These are phyloP conservation scores for Linaria vulgaris DNA, from an alignment of 257 asterid species.

Conservation along the genomic window DNA sequence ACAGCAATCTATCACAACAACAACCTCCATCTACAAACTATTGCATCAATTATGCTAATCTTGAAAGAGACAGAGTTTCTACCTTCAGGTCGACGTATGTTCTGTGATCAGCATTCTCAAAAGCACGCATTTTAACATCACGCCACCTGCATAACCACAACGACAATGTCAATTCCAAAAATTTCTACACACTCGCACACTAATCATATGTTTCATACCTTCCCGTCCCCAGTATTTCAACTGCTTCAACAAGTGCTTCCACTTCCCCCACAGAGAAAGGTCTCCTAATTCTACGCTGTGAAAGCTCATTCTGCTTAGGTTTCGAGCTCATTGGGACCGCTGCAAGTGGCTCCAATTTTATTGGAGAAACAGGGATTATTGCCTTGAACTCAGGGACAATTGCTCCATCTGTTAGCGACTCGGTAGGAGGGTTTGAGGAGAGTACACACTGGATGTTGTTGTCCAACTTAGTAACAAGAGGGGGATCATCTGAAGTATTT, in stretches of 20 bases:
- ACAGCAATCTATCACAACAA: neutral
- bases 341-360: slow-evolving; percentile 53
- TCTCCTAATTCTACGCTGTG: slow-evolving; percentile 89
- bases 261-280: slow-evolving; percentile 93
- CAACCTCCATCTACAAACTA: neutral
- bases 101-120: slow-evolving; percentile 87
- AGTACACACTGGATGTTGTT: slow-evolving; percentile 31
- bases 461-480: slow-evolving; percentile 38
- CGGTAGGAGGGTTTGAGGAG: slow-evolving; percentile 38
- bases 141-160: slow-evolving; percentile 77
- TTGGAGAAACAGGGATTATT: slow-evolving; percentile 43
- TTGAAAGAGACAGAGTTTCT: slow-evolving; percentile 15
- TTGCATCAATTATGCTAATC: neutral
- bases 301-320: slow-evolving; percentile 55
- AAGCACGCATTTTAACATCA: slow-evolving; percentile 85
- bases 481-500: slow-evolving; percentile 38
- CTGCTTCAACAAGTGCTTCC: slow-evolving; percentile 92
- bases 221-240: slow-evolving; percentile 93
- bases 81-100: slow-evolving; percentile 97
- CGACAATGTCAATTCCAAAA: neutral
- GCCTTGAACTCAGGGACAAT: slow-evolving; percentile 53
- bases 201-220: too few relatives aligned
- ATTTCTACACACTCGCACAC: neutral
- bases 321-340: slow-evolving; percentile 55
- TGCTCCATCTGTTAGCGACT: slow-evolving; percentile 34